Base-by-base conservation (phyloP, 2,329 filamentous ascomycete species). In the Coleophoma cylindrospora region DNA sequence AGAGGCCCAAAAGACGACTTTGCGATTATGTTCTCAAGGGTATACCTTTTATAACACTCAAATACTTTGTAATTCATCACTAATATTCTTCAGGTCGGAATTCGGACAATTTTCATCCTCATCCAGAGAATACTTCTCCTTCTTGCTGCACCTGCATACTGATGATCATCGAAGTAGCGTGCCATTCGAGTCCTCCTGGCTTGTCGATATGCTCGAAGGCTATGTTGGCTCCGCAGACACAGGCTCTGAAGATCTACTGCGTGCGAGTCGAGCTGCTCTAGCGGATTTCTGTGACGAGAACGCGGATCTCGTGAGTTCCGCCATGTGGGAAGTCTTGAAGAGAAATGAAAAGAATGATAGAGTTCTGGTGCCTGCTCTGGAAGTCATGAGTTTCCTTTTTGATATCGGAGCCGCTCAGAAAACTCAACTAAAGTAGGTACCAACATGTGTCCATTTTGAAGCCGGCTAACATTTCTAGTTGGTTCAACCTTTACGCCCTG, bases 361-460 rank as follows among this genome's bases (percentile, higher is more conserved):
- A 27, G 76, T 91, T 40, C 67, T 88, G 0, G 77, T 94, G 19
- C 87, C 91, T 0, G 79, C 86, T 1, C 73, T 99, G 3, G 89
- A 95, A 59, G 79, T 91, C 3, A 64, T 87, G 1, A 84, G 84
- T 0, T 95, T 94, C 60, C 69, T 97, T 33, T 77, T 95, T 65
- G 83, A 91, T 70, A 77, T 72, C 43, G 76, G 69, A 11, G 65
- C 76, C 46, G 73, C 77, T 57, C 72, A 69, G 65, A 66, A 59
- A 22, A 71, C 66, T 57, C 57, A 60, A 10, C 58, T 57, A 6
- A 53, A 61, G 56, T 60, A 55, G 36, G 21, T 34, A 3, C 41
- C 53, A 6, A 43, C 44, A 22, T 34, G 32, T 27, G 49, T 36
- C 36, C 22, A 43, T 40, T 40, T 45, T 34, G 10, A 49, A 46